Evolutionary conservation across 768 basidiomycete genomes (phyloP).

Genomic region (Phylloporus sp.): DNA sequence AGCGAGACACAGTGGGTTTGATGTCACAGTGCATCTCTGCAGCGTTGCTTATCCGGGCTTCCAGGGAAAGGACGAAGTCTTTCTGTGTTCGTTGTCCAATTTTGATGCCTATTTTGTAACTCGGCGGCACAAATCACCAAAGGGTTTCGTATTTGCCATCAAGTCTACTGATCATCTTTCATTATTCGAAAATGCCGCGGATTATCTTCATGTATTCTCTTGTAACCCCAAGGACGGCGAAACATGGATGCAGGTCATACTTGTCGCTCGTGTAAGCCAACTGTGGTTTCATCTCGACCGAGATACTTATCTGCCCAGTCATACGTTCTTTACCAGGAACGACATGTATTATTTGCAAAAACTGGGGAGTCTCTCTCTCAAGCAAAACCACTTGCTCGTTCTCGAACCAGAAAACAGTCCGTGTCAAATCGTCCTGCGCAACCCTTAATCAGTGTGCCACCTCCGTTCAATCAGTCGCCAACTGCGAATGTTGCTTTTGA

Average conservation of each 20-base stretch:
- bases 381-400: constrained; percentile 33
- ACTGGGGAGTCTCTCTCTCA: constrained; percentile 21
- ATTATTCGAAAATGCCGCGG: constrained; percentile 81
- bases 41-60: constrained; percentile 2
- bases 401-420: constrained; percentile 36
- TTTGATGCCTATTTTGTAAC: constrained; percentile 87
- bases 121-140: constrained; percentile 75
- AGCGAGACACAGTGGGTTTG: constrained; percentile 74
- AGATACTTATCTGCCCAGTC: constrained; percentile 46
- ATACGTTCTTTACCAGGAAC: constrained; percentile 79
- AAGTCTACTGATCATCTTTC: constrained; percentile 86
- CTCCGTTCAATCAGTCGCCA: constrained; percentile 33
- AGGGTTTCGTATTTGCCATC: constrained; percentile 78
- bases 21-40: neutral
- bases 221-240: constrained; percentile 71
- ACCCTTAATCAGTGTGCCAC: constrained; percentile 46
- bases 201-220: constrained; percentile 86
- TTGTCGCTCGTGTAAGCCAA: constrained; percentile 71
- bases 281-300: neutral
- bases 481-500: constrained; percentile 53
- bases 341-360: constrained; percentile 49
- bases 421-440: constrained; percentile 37
- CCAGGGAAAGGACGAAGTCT: constrained; percentile 80
- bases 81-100: constrained; percentile 81
- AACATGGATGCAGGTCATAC: constrained; percentile 75